A percentile compares a stretch with the other conserved stretches of the same genome.
Evolutionary conservation across 805 yeast species (phyloP).

Genomic region (Tetrapisispora fleetii): DNA sequence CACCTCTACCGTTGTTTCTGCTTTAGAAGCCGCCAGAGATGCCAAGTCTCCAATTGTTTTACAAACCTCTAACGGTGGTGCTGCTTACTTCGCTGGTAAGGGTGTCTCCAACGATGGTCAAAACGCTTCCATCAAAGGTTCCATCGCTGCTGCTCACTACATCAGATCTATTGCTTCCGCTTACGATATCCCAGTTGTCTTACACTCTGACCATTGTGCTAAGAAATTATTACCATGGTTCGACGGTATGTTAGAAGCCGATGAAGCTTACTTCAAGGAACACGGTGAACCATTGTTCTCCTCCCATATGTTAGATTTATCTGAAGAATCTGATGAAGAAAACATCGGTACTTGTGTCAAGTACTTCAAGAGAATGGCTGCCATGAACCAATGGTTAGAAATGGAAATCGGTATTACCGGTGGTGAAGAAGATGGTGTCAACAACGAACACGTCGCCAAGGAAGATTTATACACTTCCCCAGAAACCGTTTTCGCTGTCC

Average conservation of each 20-base stretch:
- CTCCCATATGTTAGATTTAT: slow-evolving; percentile 96
- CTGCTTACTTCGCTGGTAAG: slow-evolving; percentile 99
- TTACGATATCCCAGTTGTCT: slow-evolving; percentile 91
- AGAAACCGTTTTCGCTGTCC: slow-evolving; percentile 85
- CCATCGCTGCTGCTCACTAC: slow-evolving; percentile 96
- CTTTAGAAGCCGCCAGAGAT: slow-evolving; percentile 96
- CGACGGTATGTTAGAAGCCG: slow-evolving; percentile 96
- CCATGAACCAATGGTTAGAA: slow-evolving; percentile 95
- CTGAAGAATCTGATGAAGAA: slow-evolving; percentile 94
- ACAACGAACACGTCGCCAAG: slow-evolving; percentile 88
- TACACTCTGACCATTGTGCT: slow-evolving; percentile 99
- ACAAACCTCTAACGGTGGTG: slow-evolving; percentile 98
- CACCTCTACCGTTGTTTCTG: slow-evolving; percentile 93
- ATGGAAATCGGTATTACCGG: slow-evolving; percentile 99
- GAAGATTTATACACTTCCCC: slow-evolving; percentile 88
- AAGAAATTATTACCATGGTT: slow-evolving; percentile 96
- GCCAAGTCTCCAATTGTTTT: slow-evolving; percentile 88
- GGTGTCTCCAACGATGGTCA: slow-evolving; percentile 93
- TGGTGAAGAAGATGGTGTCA: slow-evolving; percentile 99
- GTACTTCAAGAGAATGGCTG: slow-evolving; percentile 90
- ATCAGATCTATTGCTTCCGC: slow-evolving; percentile 93
- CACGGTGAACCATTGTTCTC: slow-evolving; percentile 96
- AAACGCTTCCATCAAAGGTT: slow-evolving; percentile 87
- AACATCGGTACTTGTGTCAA: slow-evolving; percentile 90
- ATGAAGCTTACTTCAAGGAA: slow-evolving; percentile 77